These are phyloP conservation scores for Cornus suecica DNA, from an alignment of 148 eudicot genomes.

Conservation along the genomic window DNA sequence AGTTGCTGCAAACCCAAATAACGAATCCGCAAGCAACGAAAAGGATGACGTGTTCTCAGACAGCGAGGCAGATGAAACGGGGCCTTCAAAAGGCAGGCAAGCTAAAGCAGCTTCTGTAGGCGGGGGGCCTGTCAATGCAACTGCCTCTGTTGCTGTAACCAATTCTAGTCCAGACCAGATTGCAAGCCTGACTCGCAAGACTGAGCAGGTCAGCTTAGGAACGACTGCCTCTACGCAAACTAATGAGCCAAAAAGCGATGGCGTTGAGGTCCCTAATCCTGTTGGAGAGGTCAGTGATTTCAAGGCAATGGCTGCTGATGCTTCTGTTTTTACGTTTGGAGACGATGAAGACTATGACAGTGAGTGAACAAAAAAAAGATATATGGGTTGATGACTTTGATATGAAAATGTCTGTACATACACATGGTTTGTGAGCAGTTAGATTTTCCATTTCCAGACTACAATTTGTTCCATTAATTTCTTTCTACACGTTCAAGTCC, in stretches of 20 bases:
- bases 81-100: conserved; percentile 39
- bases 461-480: conserved; percentile 17
- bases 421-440: conserved; percentile 19
- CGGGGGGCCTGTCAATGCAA: conserved; percentile 26
- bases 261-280: conserved; percentile 25
- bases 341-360: conserved; percentile 94
- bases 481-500: conserved; percentile 4
- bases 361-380: conserved; percentile 37
- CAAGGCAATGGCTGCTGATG: conserved; percentile 98
- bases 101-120: conserved; percentile 29
- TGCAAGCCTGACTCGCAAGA: conserved; percentile 43
- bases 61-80: conserved; percentile 58
- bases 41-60: conserved; percentile 92
- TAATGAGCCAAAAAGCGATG: conserved; percentile 35
- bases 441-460: neutral
- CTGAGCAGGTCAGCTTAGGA: conserved; percentile 59
- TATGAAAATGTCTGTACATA: conserved; percentile 39
- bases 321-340: conserved; percentile 91
- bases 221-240: conserved; percentile 29
- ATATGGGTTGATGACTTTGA: conserved; percentile 9
- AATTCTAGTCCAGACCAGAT: conserved; percentile 32
- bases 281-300: conserved; percentile 72
- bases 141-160: conserved; percentile 29
- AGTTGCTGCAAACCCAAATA: conserved; percentile 28
- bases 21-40: conserved; percentile 43